phyloP scores from a whole-genome alignment of 2,329 filamentous ascomycete genomes.

The Myriangium duriaei region DNA sequence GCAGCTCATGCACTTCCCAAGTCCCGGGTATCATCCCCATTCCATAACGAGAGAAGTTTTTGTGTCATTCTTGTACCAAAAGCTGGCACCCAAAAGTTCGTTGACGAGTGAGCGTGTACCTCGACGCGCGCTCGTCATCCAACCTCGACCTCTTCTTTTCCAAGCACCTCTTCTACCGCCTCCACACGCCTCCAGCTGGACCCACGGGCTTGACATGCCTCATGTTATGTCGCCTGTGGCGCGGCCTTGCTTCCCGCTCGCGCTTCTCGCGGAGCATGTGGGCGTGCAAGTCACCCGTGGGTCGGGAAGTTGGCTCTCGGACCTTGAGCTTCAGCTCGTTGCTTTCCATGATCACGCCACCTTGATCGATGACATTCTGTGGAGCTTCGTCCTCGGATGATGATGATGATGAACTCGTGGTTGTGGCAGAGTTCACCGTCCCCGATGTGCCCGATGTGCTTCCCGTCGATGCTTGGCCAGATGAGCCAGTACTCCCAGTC shows the following conservation, averaged over 20 bases:
- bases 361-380: not conserved
- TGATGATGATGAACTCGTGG: not conserved
- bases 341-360: not conserved
- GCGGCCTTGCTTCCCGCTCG: slow-evolving; percentile 2
- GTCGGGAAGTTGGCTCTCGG: not conserved
- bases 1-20: not conserved
- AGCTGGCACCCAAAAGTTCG: not conserved
- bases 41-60: not conserved
- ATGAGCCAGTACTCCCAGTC: not conserved
- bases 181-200: not conserved
- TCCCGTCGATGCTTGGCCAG: not conserved
- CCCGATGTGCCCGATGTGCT: not conserved
- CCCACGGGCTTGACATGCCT: slow-evolving; percentile 6
- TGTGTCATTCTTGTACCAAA: not conserved
- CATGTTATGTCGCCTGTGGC: not conserved
- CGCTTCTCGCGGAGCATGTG: slow-evolving; percentile 4
- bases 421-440: not conserved
- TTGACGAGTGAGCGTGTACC: not conserved
- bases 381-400: not conserved
- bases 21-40: not conserved
- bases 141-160: too few relatives aligned
- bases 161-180: not conserved
- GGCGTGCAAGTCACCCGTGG: not conserved
- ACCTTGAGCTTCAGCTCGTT: not conserved
- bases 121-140: not conserved